These are phyloP conservation scores for Amyloporia xantha DNA, from an alignment of 768 basidiomycete genomes.

Conservation along the genomic window DNA sequence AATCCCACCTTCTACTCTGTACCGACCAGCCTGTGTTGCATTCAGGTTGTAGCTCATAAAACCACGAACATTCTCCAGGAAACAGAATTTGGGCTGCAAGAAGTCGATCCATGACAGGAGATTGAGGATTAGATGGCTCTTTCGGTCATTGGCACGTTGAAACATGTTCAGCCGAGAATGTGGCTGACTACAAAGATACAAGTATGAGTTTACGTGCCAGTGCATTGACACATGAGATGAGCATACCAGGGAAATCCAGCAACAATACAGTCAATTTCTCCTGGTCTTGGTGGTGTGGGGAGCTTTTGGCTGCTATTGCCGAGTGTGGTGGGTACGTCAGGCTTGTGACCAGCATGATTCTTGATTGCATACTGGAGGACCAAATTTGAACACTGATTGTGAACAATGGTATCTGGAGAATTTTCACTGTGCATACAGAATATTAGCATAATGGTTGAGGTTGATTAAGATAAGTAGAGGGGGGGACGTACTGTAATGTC, in stretches of 20 bases:
- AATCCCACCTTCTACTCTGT: slow-evolving; percentile 57
- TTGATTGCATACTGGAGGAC: slow-evolving; percentile 56
- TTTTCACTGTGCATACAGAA: slow-evolving; percentile 37
- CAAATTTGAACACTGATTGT: slow-evolving; percentile 67
- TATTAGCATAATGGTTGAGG: not conserved
- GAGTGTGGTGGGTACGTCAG: slow-evolving; percentile 33
- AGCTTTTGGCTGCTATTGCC: slow-evolving; percentile 29
- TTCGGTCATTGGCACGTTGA: slow-evolving; percentile 56
- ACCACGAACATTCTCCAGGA: slow-evolving; percentile 45
- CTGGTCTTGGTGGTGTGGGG: slow-evolving; percentile 42
- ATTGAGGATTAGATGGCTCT: slow-evolving; percentile 64
- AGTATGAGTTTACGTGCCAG: not conserved
- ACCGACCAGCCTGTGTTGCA: slow-evolving; percentile 26
- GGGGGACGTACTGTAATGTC: slow-evolving; percentile 50
- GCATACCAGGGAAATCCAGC: slow-evolving; percentile 74
- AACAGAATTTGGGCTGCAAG: slow-evolving; percentile 34
- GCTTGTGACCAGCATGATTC: slow-evolving; percentile 28
- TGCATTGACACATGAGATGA: not conserved
- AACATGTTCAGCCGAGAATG: slow-evolving; percentile 72
- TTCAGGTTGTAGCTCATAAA: slow-evolving; percentile 36
- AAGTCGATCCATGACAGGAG: slow-evolving; percentile 40
- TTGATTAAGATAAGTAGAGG: not conserved
- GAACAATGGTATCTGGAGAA: slow-evolving; percentile 43
- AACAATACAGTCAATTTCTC: slow-evolving; percentile 53
- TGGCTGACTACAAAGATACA: slow-evolving; percentile 44